These are phyloP conservation scores for Skeletonema marinoi DNA, from an alignment of 108 stramenopile genomes.

Conservation along the genomic window DNA sequence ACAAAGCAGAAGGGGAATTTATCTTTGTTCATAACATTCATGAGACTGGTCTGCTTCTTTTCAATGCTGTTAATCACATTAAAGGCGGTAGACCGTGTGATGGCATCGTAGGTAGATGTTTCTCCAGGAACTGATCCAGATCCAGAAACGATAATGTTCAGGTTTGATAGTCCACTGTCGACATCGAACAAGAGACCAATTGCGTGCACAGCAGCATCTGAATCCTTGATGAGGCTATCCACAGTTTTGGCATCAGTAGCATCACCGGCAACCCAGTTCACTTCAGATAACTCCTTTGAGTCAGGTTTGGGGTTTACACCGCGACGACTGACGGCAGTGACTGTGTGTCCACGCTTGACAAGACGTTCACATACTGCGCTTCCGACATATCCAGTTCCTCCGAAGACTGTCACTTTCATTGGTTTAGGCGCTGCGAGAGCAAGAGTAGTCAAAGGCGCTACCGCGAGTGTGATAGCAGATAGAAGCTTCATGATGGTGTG, in stretches of 20 bases:
- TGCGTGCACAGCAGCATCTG: conserved; percentile 62
- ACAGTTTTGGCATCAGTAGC: conserved; percentile 52
- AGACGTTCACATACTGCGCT: conserved; percentile 58
- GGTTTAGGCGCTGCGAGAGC: conserved; percentile 34
- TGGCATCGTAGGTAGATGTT: conserved; percentile 79
- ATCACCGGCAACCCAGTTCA: conserved; percentile 58
- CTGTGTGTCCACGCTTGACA: conserved; percentile 48
- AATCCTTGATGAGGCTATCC: conserved; percentile 33
- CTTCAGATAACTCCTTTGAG: conserved; percentile 45
- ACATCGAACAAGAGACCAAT: conserved; percentile 79
- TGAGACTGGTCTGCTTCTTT: conserved; percentile 34
- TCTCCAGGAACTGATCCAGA: conserved; percentile 72
- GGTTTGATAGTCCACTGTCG: conserved; percentile 64
- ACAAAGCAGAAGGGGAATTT: conserved; percentile 75
- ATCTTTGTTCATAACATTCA: conserved; percentile 41
- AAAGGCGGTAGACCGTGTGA: conserved; percentile 78
- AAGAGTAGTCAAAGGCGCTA: not conserved
- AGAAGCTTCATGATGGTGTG: not conserved
- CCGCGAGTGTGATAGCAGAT: not conserved
- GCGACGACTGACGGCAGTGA: conserved; percentile 56
- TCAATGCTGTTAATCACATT: conserved; percentile 74
- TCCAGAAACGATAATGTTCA: conserved; percentile 75
- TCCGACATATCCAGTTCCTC: conserved; percentile 67
- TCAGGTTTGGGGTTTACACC: conserved; percentile 58
- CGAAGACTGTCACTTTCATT: conserved; percentile 37